phyloP scores from a whole-genome alignment of 768 basidiomycete genomes.

The Boletus patriciae region DNA sequence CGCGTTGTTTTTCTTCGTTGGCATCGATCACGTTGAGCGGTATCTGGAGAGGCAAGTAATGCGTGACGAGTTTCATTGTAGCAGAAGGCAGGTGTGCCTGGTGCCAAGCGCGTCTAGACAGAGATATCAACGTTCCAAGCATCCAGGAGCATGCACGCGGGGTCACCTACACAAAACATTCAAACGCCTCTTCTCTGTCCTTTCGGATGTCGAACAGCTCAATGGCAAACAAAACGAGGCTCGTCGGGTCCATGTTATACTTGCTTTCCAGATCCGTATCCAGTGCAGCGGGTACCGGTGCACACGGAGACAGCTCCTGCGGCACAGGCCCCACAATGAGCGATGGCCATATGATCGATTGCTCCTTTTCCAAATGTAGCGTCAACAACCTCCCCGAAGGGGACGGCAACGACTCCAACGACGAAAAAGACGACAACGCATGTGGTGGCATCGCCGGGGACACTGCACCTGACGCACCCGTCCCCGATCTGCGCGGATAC shows the following conservation, averaged over 20 bases:
- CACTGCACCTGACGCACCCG: constrained; percentile 50
- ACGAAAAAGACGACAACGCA: constrained; percentile 72
- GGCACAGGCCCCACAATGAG: constrained; percentile 73
- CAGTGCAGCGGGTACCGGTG: constrained; percentile 53
- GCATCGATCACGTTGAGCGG: constrained; percentile 37
- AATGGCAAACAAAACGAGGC: constrained; percentile 66
- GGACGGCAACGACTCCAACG: constrained; percentile 67
- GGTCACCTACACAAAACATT: constrained; percentile 68
- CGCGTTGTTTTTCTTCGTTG: constrained; percentile 44
- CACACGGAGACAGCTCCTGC: constrained; percentile 53
- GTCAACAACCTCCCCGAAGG: constrained; percentile 69
- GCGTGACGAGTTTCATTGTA: constrained; percentile 72
- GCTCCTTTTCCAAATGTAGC: constrained; percentile 76
- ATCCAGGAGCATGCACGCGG: background rate
- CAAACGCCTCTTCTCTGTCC: constrained; percentile 75
- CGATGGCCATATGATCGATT: constrained; percentile 81
- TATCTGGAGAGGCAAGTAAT: constrained; percentile 64
- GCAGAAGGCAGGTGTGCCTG: constrained; percentile 73
- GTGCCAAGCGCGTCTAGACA: constrained; percentile 74
- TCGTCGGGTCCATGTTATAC: constrained; percentile 87
- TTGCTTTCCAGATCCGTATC: constrained; percentile 52
- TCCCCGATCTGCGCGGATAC: constrained; percentile 20
- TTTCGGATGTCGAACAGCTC: constrained; percentile 75
- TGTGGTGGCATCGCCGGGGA: constrained; percentile 57
- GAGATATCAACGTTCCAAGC: background rate